Conservation (phyloP, 202 grass and related monocot species). For the Panicum hallii region DNA sequence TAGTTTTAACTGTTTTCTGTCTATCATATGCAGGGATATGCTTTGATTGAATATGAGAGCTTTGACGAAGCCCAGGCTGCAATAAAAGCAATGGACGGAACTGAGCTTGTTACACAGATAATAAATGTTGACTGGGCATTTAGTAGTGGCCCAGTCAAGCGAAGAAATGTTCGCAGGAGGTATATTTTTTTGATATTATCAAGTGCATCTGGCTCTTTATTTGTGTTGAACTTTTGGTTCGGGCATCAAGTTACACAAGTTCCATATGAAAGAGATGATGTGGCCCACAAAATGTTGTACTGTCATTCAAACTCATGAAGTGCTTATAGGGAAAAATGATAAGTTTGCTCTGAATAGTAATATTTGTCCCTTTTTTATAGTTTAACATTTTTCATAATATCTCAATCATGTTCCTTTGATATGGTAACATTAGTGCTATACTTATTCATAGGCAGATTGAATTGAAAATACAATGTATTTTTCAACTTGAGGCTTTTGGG, state of each 20-base stretch:
- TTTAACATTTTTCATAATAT: neutral
- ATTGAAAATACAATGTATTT: neutral
- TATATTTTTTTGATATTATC: neutral
- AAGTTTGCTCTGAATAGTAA: neutral
- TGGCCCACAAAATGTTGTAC: neutral
- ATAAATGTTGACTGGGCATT: slow-evolving; percentile 87
- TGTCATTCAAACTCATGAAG: neutral
- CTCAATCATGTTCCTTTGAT: neutral
- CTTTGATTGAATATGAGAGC: slow-evolving; percentile 70
- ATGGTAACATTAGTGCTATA: neutral
- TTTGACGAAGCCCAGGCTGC: slow-evolving; percentile 76
- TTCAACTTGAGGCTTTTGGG: neutral
- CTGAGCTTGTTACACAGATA: slow-evolving; percentile 66
- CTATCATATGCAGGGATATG: slow-evolving; percentile 63
- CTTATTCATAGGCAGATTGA: neutral
- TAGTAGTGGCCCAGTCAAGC: slow-evolving; percentile 66
- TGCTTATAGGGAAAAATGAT: neutral
- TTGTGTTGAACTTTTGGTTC: neutral
- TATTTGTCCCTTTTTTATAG: neutral
- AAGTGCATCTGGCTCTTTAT: neutral
- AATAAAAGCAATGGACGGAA: slow-evolving; percentile 61
- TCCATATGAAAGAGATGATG: neutral
- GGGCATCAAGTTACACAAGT: neutral
- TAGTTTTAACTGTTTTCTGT: neutral
- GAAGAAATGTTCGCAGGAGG: slow-evolving; percentile 54